Conservation (phyloP, 2,329 filamentous ascomycete species). For the Fusarium denticulatum region DNA sequence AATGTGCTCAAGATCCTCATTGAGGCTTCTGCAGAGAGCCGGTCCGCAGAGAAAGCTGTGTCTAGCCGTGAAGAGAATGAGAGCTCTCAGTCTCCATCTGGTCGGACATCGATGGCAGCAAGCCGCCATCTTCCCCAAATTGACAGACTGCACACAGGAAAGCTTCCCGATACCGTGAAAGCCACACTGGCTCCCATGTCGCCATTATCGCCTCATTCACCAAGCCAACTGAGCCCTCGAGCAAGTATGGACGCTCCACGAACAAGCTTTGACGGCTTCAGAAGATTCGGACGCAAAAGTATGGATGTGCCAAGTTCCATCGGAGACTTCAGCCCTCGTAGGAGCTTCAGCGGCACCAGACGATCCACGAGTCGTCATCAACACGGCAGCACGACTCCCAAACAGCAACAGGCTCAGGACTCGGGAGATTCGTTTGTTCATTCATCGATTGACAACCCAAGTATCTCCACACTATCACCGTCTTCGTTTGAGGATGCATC, state of each 20-base stretch:
- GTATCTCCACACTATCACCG: constrained; percentile 73
- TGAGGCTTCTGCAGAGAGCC: constrained; percentile 62
- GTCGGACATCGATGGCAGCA: constrained; percentile 42
- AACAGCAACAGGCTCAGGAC: constrained; percentile 53
- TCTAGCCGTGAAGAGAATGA: constrained; percentile 24
- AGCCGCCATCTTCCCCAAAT: constrained; percentile 40
- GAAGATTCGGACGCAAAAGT: constrained; percentile 60
- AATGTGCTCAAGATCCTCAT: constrained; percentile 79
- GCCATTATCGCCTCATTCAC: constrained; percentile 57
- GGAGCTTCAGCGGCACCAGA: constrained; percentile 72
- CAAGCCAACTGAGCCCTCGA: constrained; percentile 60
- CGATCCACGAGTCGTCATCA: constrained; percentile 59
- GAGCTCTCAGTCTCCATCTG: constrained; percentile 29
- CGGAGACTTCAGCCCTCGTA: constrained; percentile 56
- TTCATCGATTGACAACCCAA: constrained; percentile 76
- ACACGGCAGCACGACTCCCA: constrained; percentile 44
- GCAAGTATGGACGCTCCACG: constrained; percentile 63
- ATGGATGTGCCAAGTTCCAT: constrained; percentile 60
- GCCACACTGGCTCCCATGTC: constrained; percentile 68
- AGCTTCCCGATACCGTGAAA: constrained; percentile 66
- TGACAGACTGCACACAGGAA: constrained; percentile 51
- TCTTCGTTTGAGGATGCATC: constrained; percentile 82
- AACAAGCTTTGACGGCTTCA: constrained; percentile 64
- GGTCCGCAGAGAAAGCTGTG: constrained; percentile 37
- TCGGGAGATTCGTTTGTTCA: constrained; percentile 77